Base-by-base conservation (phyloP, 176 grass and related monocot species). In the Bonia amplexicaulis region DNA sequence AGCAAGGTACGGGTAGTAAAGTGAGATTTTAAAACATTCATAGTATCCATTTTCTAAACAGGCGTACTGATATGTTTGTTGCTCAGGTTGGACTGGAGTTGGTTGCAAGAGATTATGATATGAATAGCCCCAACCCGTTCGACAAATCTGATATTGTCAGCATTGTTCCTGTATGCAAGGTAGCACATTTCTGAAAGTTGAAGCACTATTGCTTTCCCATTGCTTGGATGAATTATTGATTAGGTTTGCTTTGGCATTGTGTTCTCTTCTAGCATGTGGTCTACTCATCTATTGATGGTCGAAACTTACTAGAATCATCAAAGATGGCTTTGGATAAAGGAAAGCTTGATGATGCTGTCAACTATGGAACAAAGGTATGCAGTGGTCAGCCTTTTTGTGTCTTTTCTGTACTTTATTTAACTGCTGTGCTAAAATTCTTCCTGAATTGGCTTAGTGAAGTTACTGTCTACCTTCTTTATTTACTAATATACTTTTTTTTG, bases 321-420 rank as follows among this genome's bases (percentile, higher is more conserved):
- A 99, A 99, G 81, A 91, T 90, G 60, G 97, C 97, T 73, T 88
- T 99, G 88, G 97, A 99, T 81, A 99, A 99, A 94, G 97, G 97
- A 90, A 96, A 99, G 52, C 83, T 99, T 77, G 97, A 99, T 63
- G 93, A 96, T 86, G 97, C 93, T 77, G 90, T 99, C 63, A 94
- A 82, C 76, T 94, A 87, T 65, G 97, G 97, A 80, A 92, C 88
- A 66, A 99, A 99, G 86, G 97, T 99, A 83, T 71, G 71, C 17
- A 59, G 23, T 73, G 39, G 7, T 84, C 75, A 22, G 52, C 59
- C 45, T 52, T 61, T 85, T 25, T 58, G 35, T 48, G 48, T 51
- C 13, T 79, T 74, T 48, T 73, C 17, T 73, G 27, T 74, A 23
- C 23, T 72, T 82, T 54, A 57, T 27, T 73, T 66, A 73, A 59